Conservation (phyloP, 2,329 filamentous ascomycete species). For the Aspergillus caelatus region DNA sequence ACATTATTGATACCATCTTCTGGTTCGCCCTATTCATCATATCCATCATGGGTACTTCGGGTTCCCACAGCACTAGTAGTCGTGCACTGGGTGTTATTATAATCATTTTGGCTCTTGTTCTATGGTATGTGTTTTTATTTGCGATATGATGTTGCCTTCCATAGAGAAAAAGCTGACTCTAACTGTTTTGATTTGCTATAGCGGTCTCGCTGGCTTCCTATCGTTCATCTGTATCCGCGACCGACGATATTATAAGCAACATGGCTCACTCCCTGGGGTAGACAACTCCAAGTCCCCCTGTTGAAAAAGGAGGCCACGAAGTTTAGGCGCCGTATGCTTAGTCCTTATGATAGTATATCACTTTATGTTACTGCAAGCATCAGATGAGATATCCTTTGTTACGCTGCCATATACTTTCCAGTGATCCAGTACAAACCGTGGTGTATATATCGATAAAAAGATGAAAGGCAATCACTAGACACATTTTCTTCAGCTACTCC, state of each 20-base stretch:
- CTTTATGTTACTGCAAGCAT: background rate
- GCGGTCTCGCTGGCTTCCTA: conserved; percentile 14
- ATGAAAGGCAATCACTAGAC: too few species aligned
- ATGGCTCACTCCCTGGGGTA: conserved; percentile 10
- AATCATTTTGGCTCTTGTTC: conserved; percentile 14
- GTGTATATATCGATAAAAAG: too few species aligned
- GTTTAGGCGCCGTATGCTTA: background rate
- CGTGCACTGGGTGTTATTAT: conserved; percentile 23
- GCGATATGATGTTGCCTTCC: too few species aligned
- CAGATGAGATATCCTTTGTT: background rate
- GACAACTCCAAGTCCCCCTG: background rate
- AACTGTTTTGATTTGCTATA: background rate
- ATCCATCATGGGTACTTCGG: conserved; percentile 20
- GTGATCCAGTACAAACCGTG: too few species aligned
- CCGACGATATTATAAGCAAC: conserved; percentile 14
- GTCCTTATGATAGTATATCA: background rate
- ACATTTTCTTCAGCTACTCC: too few species aligned
- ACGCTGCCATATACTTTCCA: too few species aligned
- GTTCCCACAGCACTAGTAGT: conserved; percentile 16
- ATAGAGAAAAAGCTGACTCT: background rate
- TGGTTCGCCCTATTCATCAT: conserved; percentile 30
- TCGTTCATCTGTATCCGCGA: conserved; percentile 21
- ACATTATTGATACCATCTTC: conserved; percentile 28
- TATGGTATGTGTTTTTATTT: conserved; percentile 17
- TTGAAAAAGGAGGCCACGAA: background rate